Evolutionary conservation across 441 rosid species (phyloP).

Genomic region (Dalechampia spathulata): DNA sequence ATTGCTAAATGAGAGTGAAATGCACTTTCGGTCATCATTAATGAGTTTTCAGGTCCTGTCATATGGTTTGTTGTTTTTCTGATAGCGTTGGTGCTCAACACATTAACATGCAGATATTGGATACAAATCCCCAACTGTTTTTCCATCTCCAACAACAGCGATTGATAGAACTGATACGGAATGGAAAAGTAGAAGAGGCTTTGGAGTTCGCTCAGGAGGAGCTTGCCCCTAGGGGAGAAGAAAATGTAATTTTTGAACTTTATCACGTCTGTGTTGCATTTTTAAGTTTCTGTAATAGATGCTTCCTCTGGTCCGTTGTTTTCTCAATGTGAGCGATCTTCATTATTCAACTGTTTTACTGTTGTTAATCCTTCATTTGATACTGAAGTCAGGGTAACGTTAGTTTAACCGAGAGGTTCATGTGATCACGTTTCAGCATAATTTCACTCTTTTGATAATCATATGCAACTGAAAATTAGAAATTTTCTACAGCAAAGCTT

Average conservation of each 20-base stretch:
- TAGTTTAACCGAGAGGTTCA: no score
- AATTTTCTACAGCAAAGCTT: conserved; percentile 59
- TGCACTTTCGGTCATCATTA: no score
- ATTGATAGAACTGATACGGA: conserved; percentile 85
- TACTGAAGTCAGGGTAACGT: no score
- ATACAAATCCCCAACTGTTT: conserved; percentile 90
- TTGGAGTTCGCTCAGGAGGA: conserved; percentile 97
- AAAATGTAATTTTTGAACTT: conserved; percentile 47
- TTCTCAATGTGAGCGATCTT: neutral
- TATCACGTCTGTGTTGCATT: conserved; percentile 12
- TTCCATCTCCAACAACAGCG: conserved; percentile 99
- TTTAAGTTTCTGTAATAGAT: neutral
- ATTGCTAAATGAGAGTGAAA: no score
- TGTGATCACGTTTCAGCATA: neutral
- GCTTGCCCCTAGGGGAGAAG: conserved; percentile 96
- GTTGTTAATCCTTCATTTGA: neutral
- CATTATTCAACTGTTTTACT: neutral
- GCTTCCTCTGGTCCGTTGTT: neutral
- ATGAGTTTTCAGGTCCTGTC: neutral
- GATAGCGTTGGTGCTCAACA: neutral
- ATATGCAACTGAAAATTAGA: conserved; percentile 4
- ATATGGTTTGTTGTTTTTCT: neutral
- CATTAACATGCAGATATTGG: conserved; percentile 53
- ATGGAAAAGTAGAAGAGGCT: conserved; percentile 88
- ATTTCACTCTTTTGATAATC: neutral